Evolutionary conservation across 2,329 filamentous ascomycete species (phyloP), one percentile per base, ranked within the genome.

Genomic region (Orbilia brochopaga): DNA sequence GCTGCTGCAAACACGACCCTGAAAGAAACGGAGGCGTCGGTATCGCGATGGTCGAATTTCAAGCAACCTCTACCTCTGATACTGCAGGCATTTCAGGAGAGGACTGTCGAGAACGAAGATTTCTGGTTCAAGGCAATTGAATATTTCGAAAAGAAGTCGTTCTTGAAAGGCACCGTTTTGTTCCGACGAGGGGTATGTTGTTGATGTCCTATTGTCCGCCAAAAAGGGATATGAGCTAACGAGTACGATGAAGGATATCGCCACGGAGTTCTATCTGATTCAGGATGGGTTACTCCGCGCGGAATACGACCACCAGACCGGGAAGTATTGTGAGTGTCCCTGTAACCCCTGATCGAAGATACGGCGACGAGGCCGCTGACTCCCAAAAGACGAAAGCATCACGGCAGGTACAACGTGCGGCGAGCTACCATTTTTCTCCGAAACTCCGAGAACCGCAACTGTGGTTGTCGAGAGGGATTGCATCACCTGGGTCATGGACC

Each of bases 381-480:
- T 46, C n/a, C 23, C 10, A 50, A 23, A 24, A 73, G 69, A 73
- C 27, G 69, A 73, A 35, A 73, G 69, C 37, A 73, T 73, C n/a
- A 66, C 63, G 7, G 69, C 69, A 11, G 75, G 75, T 15, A 94
- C 94, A 1, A 97, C 94, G 0, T 97, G 93, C 76, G 94, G 94
- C 37, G 94, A 99, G 81, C 80, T 99, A 59, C 94, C 94, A 0
- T 99, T 99, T 81, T 99, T 99, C 81, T 91, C 89, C 1, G 90
- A 95, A 77, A 97, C 93, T 1, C 83, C 86, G 58, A 85, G 94
- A 17, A 97, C 92, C 2, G 92, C 92, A 1, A 96, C 90, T 0
- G 92, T 95, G 10, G 83, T 88, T 48, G 91, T 91, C 1, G 92
- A 97, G 78, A 85, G 88, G 60, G 88, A 93, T 75, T 90, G 88